A percentile compares a stretch with the other conserved stretches of the same genome.
Evolutionary conservation across 192 early-diverging fungal species (phyloP).

Genomic region (Podila epicladia): DNA sequence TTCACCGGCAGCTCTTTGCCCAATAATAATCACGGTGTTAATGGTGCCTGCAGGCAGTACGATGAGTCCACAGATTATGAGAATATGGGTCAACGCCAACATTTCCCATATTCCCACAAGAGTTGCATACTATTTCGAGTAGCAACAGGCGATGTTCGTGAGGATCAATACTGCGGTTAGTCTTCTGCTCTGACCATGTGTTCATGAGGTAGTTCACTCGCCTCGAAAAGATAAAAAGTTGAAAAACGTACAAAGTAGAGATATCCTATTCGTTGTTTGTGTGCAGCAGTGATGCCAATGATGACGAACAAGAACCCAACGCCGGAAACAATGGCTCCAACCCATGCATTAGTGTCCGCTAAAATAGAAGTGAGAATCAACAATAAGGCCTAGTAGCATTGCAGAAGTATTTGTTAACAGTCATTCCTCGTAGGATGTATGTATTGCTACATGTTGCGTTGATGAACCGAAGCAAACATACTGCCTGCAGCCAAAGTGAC

Average conservation of each 20-base stretch:
- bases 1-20: slow-evolving; percentile 8
- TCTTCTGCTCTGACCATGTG: background rate
- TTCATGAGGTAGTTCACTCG: background rate
- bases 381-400: slow-evolving; percentile 6
- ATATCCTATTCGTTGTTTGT: slow-evolving; percentile 23
- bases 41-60: background rate
- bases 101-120: slow-evolving; percentile 35
- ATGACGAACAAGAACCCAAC: slow-evolving; percentile 11
- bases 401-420: background rate
- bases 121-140: slow-evolving; percentile 24
- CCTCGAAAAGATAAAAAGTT: background rate
- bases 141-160: background rate
- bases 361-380: slow-evolving; percentile 30
- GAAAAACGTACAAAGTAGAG: slow-evolving; percentile 12
- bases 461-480: background rate
- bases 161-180: background rate
- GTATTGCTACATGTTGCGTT: background rate
- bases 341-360: slow-evolving; percentile 32
- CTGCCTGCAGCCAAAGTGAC: slow-evolving; percentile 28
- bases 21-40: slow-evolving; percentile 6
- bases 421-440: no score
- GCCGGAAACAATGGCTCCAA: slow-evolving; percentile 17
- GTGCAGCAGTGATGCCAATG: slow-evolving; percentile 24
- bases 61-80: slow-evolving; percentile 27
- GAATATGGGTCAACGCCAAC: slow-evolving; percentile 24